Percentiles rank a stretch among this genome's conserved stretches.
Evolutionary conservation across 2,329 filamentous ascomycete genomes (phyloP).

Genomic region (Cordyceps militaris): DNA sequence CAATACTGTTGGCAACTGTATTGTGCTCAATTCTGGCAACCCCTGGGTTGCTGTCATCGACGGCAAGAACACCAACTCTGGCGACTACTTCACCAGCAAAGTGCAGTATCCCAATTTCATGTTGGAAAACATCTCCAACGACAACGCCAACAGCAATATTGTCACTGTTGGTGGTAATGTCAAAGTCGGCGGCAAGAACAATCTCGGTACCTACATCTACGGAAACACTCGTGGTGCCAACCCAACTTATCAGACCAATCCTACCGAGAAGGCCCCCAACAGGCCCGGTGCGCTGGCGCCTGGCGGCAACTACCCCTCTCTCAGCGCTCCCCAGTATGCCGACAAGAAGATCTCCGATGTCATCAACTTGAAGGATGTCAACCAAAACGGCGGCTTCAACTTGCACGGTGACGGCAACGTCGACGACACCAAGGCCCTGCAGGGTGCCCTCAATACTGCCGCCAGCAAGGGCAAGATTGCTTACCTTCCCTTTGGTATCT

Average conservation of each 20-base stretch:
- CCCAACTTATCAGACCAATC: conserved; percentile 31
- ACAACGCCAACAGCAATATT: conserved; percentile 16
- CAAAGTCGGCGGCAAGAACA: conserved; percentile 15
- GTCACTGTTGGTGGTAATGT: conserved; percentile 8
- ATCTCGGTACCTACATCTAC: conserved; percentile 35
- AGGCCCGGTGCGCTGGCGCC: conserved; percentile 31
- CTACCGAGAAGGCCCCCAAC: conserved; percentile 21
- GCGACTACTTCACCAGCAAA: conserved; percentile 5
- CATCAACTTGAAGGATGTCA: conserved; percentile 23
- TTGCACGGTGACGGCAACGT: conserved; percentile 43
- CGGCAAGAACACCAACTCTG: conserved; percentile 6
- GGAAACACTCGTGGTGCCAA: conserved; percentile 34
- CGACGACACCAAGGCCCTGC: conserved; percentile 54
- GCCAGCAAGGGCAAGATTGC: conserved; percentile 41
- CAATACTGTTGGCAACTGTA: conserved; percentile 8
- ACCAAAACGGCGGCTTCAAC: conserved; percentile 11
- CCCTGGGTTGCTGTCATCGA: conserved; percentile 9
- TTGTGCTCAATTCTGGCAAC: conserved; percentile 4
- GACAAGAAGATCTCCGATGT: conserved; percentile 26
- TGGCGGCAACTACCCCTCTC: conserved; percentile 28
- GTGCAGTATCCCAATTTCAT: conserved; percentile 11
- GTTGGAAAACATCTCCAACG: conserved; percentile 16
- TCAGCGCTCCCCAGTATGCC: conserved; percentile 34
- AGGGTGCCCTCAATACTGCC: conserved; percentile 47
- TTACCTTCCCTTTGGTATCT: conserved; percentile 51